phyloP scores from a whole-genome alignment of 495 filamentous ascomycete species.

The Sordaria brevicollis region DNA sequence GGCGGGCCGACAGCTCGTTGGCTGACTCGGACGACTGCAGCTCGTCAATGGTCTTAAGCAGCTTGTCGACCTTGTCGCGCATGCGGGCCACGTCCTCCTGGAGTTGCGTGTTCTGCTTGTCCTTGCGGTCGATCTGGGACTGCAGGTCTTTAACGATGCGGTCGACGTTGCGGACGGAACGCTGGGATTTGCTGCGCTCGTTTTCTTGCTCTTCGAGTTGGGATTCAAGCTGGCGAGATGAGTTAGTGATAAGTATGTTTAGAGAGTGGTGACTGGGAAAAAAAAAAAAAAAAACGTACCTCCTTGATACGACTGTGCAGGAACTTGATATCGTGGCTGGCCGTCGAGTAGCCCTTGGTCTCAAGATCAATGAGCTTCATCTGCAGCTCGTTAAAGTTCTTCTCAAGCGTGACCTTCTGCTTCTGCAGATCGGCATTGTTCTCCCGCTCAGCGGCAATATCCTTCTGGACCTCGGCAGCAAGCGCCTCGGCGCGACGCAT shows the following conservation, averaged over 20 bases:
- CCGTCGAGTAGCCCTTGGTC: conserved; percentile 90
- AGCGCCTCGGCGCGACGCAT: conserved; percentile 95
- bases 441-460: conserved; percentile 85
- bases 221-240: conserved; percentile 62
- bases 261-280: not conserved
- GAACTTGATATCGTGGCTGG: conserved; percentile 91
- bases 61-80: conserved; percentile 80
- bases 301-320: conserved; percentile 92
- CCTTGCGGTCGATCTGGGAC: conserved; percentile 81
- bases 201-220: conserved; percentile 78
- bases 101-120: conserved; percentile 71
- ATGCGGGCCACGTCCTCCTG: conserved; percentile 70
- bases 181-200: conserved; percentile 65
- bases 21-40: conserved; percentile 75
- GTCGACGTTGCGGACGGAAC: conserved; percentile 86
- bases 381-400: conserved; percentile 83
- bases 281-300: conserved; percentile 41
- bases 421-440: conserved; percentile 74
- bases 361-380: conserved; percentile 84
- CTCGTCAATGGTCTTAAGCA: conserved; percentile 85
- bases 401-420: conserved; percentile 85
- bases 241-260: conserved; percentile 13
- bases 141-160: conserved; percentile 91
- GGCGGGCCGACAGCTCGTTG: conserved; percentile 66
- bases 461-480: conserved; percentile 82